phyloP scores from a whole-genome alignment of 345 rosid genomes.

The Erucastrum elatum region DNA sequence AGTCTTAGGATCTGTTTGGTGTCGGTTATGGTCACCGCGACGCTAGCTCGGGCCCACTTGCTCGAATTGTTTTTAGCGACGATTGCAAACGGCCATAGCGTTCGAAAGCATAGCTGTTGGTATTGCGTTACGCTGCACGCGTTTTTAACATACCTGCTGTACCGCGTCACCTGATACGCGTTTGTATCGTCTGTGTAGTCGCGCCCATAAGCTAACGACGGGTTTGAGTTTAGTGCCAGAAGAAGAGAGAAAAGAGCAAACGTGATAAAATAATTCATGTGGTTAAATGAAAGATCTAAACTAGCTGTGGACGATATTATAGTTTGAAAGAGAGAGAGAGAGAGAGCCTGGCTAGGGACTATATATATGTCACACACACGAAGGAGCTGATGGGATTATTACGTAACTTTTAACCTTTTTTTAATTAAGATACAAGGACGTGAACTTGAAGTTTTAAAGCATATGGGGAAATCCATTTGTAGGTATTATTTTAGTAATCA shows the following conservation, averaged over 20 bases:
- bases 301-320: background rate
- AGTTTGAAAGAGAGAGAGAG: background rate
- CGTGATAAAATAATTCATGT: slow-evolving; percentile 10
- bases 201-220: slow-evolving; percentile 12
- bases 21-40: slow-evolving; percentile 64
- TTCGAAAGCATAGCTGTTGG: slow-evolving; percentile 53
- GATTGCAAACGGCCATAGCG: slow-evolving; percentile 63
- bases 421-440: slow-evolving; percentile 7
- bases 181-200: slow-evolving; percentile 12
- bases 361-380: background rate
- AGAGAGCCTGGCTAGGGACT: background rate
- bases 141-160: slow-evolving; percentile 48
- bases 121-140: slow-evolving; percentile 78
- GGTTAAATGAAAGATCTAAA: background rate
- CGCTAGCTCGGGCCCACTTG: slow-evolving; percentile 81
- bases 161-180: slow-evolving; percentile 5
- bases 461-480: background rate
- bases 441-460: slow-evolving; percentile 16
- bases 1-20: slow-evolving; percentile 41
- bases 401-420: background rate
- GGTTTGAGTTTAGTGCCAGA: slow-evolving; percentile 15
- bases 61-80: slow-evolving; percentile 58
- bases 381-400: background rate
- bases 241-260: slow-evolving; percentile 28
- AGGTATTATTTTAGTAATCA: slow-evolving; percentile 4